A percentile compares a stretch with the other conserved stretches of the same genome.
Conservation (phyloP, 208 protist species). For the Trypanosoma boissoni region DNA sequence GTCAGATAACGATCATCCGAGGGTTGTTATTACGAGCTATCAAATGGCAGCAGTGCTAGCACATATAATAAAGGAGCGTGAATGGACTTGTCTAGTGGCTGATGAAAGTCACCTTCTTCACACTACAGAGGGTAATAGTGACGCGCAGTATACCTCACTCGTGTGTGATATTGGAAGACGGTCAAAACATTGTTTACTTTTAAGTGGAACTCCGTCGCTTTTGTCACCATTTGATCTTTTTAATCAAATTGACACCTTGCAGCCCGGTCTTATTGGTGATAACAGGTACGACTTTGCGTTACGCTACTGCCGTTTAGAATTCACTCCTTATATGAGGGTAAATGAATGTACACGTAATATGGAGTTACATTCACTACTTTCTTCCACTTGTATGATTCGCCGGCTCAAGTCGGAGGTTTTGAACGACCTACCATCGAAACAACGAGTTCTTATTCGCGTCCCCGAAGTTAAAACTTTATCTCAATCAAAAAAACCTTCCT, state of each 20-base stretch:
- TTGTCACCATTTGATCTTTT: constrained; percentile 72
- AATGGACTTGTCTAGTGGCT: constrained; percentile 57
- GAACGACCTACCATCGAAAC: constrained; percentile 65
- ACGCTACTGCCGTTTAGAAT: constrained; percentile 51
- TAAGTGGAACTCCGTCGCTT: constrained; percentile 68
- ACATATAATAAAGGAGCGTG: constrained; percentile 27
- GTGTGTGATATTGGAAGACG: constrained; percentile 37
- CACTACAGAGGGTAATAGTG: constrained; percentile 49
- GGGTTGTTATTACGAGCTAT: constrained; percentile 77
- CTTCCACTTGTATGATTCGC: constrained; percentile 52
- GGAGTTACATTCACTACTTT: constrained; percentile 53
- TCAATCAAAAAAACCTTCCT: constrained; percentile 16
- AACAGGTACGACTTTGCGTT: constrained; percentile 69
- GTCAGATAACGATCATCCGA: constrained; percentile 27
- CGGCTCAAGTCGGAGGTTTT: constrained; percentile 69
- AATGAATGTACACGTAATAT: constrained; percentile 34
- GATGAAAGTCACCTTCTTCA: constrained; percentile 85
- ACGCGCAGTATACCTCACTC: constrained; percentile 66
- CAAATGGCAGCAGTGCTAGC: constrained; percentile 72
- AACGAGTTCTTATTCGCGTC: constrained; percentile 58
- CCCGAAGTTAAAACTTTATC: constrained; percentile 7
- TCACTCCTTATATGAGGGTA: constrained; percentile 56
- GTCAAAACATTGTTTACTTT: constrained; percentile 54
- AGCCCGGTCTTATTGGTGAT: constrained; percentile 46
- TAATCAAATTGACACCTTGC: constrained; percentile 69